phyloP scores from a whole-genome alignment of 192 early-diverging fungal genomes.

The Linnemannia exigua region DNA sequence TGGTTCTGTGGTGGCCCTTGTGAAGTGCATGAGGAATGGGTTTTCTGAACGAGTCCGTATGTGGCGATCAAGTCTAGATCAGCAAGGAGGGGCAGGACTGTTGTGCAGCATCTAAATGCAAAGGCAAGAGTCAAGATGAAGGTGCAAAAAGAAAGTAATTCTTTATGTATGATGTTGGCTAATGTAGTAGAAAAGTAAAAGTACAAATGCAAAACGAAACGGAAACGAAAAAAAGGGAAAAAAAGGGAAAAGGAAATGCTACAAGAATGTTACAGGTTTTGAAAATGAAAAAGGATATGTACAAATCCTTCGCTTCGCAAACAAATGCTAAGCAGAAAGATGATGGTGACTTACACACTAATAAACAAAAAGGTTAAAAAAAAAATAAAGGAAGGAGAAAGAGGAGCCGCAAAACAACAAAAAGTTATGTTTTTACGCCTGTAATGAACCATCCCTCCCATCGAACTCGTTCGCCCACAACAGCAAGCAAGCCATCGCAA shows the following conservation, averaged over 20 bases:
- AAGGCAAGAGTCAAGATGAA: neutral
- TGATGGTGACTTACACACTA: constrained; percentile 1
- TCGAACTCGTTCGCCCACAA: constrained; percentile 42
- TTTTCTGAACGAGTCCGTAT: too few relatives aligned
- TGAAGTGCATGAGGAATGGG: too few relatives aligned
- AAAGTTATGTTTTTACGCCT: constrained; percentile 55
- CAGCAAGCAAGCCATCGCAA: neutral
- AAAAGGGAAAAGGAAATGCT: constrained; percentile 7
- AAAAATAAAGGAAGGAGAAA: constrained; percentile 53
- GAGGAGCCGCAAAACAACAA: constrained; percentile 61
- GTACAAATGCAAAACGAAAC: constrained; percentile 15
- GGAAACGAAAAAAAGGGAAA: constrained; percentile 6
- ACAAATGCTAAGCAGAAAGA: constrained; percentile 11
- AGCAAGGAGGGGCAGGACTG: too few relatives aligned
- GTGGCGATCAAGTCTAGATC: too few relatives aligned
- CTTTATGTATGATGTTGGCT: constrained; percentile 1
- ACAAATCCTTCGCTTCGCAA: constrained; percentile 21
- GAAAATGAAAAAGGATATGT: constrained; percentile 26
- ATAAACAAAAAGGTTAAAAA: constrained; percentile 24
- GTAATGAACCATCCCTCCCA: constrained; percentile 46
- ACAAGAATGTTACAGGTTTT: constrained; percentile 10
- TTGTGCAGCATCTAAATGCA: too few relatives aligned
- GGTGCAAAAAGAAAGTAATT: neutral
- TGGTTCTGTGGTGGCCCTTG: too few relatives aligned
- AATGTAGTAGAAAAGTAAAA: constrained; percentile 9